phyloP scores from a whole-genome alignment of 1,139 yeast species.

The Hanseniaspora uvarum region DNA sequence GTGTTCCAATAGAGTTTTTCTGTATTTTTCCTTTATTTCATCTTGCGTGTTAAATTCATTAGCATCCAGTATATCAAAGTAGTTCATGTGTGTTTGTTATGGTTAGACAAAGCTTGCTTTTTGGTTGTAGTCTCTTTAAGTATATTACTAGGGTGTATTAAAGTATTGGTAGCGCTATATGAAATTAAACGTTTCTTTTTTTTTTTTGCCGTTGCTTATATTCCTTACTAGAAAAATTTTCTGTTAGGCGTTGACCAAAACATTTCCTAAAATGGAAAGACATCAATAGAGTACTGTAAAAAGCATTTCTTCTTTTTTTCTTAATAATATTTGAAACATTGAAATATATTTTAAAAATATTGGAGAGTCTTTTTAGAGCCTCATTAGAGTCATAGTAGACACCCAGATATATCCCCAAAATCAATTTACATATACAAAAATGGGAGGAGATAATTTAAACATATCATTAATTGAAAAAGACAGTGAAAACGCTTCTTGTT shows the following conservation, averaged over 20 bases:
- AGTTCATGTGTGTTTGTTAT: conserved; percentile 17
- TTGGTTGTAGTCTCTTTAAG: not conserved
- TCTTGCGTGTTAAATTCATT: conserved; percentile 32
- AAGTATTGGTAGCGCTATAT: not conserved
- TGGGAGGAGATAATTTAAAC: conserved; percentile 6
- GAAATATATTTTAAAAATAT: too few relatives aligned
- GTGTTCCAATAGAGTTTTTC: conserved; percentile 42
- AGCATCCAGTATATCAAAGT: conserved; percentile 49
- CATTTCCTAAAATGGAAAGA: not conserved
- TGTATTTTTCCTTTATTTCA: conserved; percentile 55
- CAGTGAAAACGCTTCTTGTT: conserved; percentile 16
- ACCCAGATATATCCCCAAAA: not conserved
- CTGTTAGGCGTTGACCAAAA: too few relatives aligned
- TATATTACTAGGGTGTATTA: too few relatives aligned
- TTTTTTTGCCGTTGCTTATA: not conserved
- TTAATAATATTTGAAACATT: too few relatives aligned
- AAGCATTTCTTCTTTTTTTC: too few relatives aligned
- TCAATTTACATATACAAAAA: not conserved
- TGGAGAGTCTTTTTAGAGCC: too few relatives aligned
- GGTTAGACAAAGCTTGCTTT: not conserved
- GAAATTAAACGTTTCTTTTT: not conserved
- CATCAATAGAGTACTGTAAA: too few relatives aligned
- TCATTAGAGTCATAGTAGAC: too few relatives aligned
- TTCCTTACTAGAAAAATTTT: not conserved
- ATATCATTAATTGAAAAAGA: conserved; percentile 9